These are phyloP conservation scores for Phytophthora pistaciae DNA, from an alignment of 352 stramenopile genomes.

Conservation along the genomic window DNA sequence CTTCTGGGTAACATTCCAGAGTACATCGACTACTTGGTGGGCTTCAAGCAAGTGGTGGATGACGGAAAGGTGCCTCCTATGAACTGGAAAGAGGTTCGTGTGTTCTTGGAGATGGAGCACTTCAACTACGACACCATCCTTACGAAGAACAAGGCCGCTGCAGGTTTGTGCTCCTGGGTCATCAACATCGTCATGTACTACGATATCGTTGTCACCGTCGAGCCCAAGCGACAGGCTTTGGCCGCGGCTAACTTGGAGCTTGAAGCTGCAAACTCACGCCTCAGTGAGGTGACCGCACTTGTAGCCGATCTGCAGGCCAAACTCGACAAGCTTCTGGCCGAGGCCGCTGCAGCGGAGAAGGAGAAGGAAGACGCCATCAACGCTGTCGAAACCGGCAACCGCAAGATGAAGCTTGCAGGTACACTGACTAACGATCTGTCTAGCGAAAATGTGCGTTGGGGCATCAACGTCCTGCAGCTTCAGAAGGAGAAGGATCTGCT, in stretches of 20 bases:
- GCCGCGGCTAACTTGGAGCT: conserved; percentile 93
- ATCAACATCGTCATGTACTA: conserved; percentile 98
- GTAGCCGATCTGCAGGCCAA: conserved; percentile 95
- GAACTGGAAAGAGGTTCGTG: conserved; percentile 96
- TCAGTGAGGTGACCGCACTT: conserved; percentile 89
- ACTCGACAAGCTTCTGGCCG: conserved; percentile 92
- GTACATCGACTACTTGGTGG: conserved; percentile 96
- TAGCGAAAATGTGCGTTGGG: conserved; percentile 97
- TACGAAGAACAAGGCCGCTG: conserved; percentile 95
- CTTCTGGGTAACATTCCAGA: conserved; percentile 95
- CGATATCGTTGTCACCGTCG: conserved; percentile 95
- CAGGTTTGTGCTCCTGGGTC: conserved; percentile 94
- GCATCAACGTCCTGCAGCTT: conserved; percentile 93
- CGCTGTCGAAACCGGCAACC: conserved; percentile 92
- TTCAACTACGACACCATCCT: conserved; percentile 96
- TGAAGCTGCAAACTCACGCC: conserved; percentile 89
- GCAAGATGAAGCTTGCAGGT: conserved; percentile 96
- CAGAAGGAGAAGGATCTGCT: conserved; percentile 93
- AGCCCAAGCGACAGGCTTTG: conserved; percentile 94
- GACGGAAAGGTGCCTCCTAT: conserved; percentile 90
- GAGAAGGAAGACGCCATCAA: conserved; percentile 95
- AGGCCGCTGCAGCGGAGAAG: conserved; percentile 91
- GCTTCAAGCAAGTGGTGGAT: conserved; percentile 95
- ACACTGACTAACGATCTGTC: conserved; percentile 95
- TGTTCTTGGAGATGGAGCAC: conserved; percentile 94